These are phyloP conservation scores for Plasmodium adleri DNA, from an alignment of 169 alveolate genomes.

Conservation along the genomic window DNA sequence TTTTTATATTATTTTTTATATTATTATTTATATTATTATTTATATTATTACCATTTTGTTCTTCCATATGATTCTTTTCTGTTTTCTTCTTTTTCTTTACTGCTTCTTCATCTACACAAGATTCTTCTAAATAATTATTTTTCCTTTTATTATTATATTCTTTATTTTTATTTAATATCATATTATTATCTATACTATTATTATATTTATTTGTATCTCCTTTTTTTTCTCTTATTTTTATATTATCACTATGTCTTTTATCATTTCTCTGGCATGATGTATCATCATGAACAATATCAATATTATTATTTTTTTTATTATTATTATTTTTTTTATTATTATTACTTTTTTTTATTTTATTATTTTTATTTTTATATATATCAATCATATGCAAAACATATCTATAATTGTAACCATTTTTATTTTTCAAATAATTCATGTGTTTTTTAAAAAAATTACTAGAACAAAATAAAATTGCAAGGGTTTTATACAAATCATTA, in stretches of 20 bases:
- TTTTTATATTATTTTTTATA: constrained; percentile 8
- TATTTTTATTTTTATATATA: not conserved
- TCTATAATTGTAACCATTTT: not conserved
- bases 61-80: not conserved
- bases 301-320: not conserved
- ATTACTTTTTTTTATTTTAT: not conserved
- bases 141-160: not conserved
- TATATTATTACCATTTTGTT: not conserved
- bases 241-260: not conserved
- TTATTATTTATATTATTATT: not conserved
- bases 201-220: not conserved
- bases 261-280: not conserved
- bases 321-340: not conserved
- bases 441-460: constrained; percentile 57
- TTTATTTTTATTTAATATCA: not conserved
- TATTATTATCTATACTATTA: not conserved
- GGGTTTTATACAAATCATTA: constrained; percentile 5
- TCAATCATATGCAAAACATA: not conserved
- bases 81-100: not conserved
- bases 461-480: constrained; percentile 21
- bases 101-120: not conserved
- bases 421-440: constrained; percentile 17
- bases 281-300: not conserved
- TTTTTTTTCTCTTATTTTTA: not conserved
- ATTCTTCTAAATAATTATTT: not conserved